Conservation (phyloP, 176 grass and related monocot genomes). For the Oryza nivara region DNA sequence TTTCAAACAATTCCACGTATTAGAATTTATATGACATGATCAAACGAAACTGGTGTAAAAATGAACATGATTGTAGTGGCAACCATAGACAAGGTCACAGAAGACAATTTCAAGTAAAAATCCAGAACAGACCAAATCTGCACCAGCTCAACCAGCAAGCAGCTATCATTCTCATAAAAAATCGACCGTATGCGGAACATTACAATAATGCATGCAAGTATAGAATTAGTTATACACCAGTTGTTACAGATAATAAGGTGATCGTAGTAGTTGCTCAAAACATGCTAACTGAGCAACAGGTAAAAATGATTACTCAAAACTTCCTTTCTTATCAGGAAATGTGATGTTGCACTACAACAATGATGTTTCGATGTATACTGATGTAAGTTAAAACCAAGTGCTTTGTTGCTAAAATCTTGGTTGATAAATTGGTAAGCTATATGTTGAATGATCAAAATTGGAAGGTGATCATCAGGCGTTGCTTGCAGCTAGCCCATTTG, state of each 20-base stretch:
- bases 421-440: neutral
- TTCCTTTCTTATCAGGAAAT: neutral
- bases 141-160: neutral
- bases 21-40: neutral
- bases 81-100: neutral
- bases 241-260: constrained; percentile 36
- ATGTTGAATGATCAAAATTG: neutral
- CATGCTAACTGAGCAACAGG: constrained; percentile 9
- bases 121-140: neutral
- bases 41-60: neutral
- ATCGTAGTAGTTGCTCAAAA: constrained; percentile 25
- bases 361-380: constrained; percentile 29
- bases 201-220: constrained; percentile 12
- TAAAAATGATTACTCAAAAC: neutral
- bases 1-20: neutral
- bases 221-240: neutral
- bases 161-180: neutral
- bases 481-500: constrained; percentile 34
- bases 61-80: neutral
- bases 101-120: neutral
- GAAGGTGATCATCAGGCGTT: constrained; percentile 32
- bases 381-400: constrained; percentile 3
- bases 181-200: neutral
- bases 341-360: neutral
- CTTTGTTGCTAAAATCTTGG: neutral